Base-by-base conservation (phyloP, 2,329 filamentous ascomycete genomes). In the Trichoderma asperellum region DNA sequence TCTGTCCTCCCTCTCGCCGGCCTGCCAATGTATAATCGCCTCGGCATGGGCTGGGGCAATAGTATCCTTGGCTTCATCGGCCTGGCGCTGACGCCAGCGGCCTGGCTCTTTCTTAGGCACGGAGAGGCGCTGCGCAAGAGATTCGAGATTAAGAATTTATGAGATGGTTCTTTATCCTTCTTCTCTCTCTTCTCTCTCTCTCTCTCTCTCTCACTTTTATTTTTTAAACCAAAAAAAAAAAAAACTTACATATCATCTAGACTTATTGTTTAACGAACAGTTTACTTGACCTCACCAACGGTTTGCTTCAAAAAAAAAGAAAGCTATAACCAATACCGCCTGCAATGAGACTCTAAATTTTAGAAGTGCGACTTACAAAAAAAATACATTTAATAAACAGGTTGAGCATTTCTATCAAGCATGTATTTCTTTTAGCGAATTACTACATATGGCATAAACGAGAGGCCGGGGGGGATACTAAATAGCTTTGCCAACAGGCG, bases 1-100 rank as follows among this genome's bases (percentile, higher is more conserved):
- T 90, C 89, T 6, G 79, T 88, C 0, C 83, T 91, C 1, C 89
- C 89, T 0, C 79, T 91, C 1, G 88, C 88, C 12, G 89, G 88
- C 0, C 79, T 83, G 0, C 80, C 82, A 14, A 79, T 81, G 78
- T 82, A 80, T 69, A 74, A 79, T 6, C 78, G 78, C 52, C 76
- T 86, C 2, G 83, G 74, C 75, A 87, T 76, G 75, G 89, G 77
- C 72, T 91, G 76, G 85, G 85, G 73, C 1, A 85, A 84, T 14
- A 83, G 79, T 27, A 70, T 84, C 63, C 74, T 85, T 8, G 82
- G 78, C 0, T 84, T 85, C 71, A 80, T 86, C 60, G 82, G 84
- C 3, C 70, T 83, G 10, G 79, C 77, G 0, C 72, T 86, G 70
- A 73, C 83, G 2, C 84, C 83, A 0, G 79, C 83, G 1, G 81